Evolutionary conservation across 2,329 filamentous ascomycete genomes (phyloP).

Genomic region (Verticillium isaacii): DNA sequence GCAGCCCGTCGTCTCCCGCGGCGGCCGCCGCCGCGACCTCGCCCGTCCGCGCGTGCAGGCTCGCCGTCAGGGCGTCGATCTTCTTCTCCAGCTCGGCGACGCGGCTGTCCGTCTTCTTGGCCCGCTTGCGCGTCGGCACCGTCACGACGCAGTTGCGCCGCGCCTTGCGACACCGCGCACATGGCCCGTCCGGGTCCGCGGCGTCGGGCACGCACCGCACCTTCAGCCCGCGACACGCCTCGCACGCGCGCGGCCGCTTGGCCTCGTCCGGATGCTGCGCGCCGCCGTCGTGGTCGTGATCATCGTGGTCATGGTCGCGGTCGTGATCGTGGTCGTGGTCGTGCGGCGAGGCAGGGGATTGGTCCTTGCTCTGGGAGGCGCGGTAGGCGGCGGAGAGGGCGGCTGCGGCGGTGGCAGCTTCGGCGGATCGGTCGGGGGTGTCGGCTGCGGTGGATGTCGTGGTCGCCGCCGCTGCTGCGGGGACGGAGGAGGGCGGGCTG

Average conservation of each 20-base stretch:
- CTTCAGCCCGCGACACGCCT: slow-evolving; percentile 70
- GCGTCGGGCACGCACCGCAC: slow-evolving; percentile 80
- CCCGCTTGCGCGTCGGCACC: slow-evolving; percentile 68
- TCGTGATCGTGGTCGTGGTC: slow-evolving; percentile 2
- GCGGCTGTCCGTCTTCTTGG: slow-evolving; percentile 87
- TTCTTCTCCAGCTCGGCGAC: slow-evolving; percentile 91
- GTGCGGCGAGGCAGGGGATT: background rate
- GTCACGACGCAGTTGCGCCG: slow-evolving; percentile 75
- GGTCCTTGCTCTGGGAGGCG: background rate
- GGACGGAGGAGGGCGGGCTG: background rate
- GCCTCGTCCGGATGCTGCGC: slow-evolving; percentile 34
- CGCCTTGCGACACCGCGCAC: slow-evolving; percentile 75
- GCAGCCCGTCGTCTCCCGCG: background rate
- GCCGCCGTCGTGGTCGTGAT: slow-evolving; percentile 11
- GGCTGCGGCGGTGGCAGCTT: slow-evolving; percentile 1
- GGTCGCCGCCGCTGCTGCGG: background rate
- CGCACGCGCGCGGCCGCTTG: slow-evolving; percentile 68
- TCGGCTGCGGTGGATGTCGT: background rate
- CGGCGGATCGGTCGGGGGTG: background rate
- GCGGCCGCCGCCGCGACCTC: background rate
- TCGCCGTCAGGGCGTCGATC: slow-evolving; percentile 82
- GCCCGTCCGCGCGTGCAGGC: slow-evolving; percentile 54
- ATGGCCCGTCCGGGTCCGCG: slow-evolving; percentile 56
- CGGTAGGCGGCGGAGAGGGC: background rate
- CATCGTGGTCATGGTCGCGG: slow-evolving; percentile 3